Evolutionary conservation across 2,329 filamentous ascomycete genomes (phyloP), one percentile per base, ranked within the genome.

Genomic region (Colletotrichum plurivorum): DNA sequence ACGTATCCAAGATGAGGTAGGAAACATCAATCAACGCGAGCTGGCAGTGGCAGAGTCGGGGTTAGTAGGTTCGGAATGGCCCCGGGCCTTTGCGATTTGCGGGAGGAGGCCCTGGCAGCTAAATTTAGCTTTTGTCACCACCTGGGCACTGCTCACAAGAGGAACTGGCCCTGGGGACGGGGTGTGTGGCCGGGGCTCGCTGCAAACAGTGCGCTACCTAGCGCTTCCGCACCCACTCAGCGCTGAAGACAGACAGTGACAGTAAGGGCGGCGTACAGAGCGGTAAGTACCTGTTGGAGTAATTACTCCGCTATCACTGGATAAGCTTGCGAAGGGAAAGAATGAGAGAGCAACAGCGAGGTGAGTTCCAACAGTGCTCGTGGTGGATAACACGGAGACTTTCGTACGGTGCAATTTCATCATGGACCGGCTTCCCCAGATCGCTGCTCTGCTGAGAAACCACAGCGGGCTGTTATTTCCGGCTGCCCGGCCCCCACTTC

Each of bases 371-470:
- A 48, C 62, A 27, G 62, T 58, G 45, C 45, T 12, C 8, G n/a
- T 4, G 22, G 41, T 22, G 18, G 48, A 55, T 25, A 43, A n/a
- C 22, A 69, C 62, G 31, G 62, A 36, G n/a, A 5, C 1, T 4
- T 6, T 36, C 10, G 15, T 20, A 69, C 67, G 36, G 67, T 51
- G 12, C 2, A 15, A 66, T 53, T 51, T 67, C 62, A 66, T 67
- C 49, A 69, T 66, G 15, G 51, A 45, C 51, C 45, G 6, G 51
- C 55, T 61, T 69, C 51, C 62, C 67, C 67, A 67, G 62, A 69
- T 67, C 48, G 51, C 43, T 10, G 16, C n/a, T 22, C 45, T 27
- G 22, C 22, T 25, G 45, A 45, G 36, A 20, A 18, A 64, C 18
- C n/a, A n/a, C 18, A n/a, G 36, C 5, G 5, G 41, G 16, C n/a